phyloP scores from a whole-genome alignment of 768 basidiomycete species.

The Rhizopogon vesiculosus region DNA sequence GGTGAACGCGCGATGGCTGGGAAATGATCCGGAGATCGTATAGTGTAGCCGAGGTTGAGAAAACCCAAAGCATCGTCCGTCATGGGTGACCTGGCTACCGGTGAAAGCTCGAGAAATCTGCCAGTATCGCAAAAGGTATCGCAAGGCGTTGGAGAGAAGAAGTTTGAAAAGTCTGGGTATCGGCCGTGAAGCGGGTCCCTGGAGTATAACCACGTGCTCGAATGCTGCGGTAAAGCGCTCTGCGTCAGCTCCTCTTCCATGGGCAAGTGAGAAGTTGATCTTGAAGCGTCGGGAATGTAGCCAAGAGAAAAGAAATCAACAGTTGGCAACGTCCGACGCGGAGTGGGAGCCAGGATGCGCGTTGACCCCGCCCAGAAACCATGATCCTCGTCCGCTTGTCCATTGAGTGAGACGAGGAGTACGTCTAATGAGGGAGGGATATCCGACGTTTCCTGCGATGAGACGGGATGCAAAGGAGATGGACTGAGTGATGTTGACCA shows the following conservation, averaged over 20 bases:
- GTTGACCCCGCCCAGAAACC: too few species aligned
- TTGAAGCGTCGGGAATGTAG: background rate
- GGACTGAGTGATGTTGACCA: background rate
- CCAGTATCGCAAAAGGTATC: background rate
- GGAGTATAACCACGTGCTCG: slow-evolving; percentile 13
- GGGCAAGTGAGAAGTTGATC: background rate
- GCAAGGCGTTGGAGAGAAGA: slow-evolving; percentile 16
- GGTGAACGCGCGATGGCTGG: background rate
- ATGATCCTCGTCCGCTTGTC: background rate
- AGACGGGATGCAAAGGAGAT: background rate
- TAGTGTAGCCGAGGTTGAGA: too few species aligned
- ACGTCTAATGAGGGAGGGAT: background rate
- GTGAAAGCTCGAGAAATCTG: background rate
- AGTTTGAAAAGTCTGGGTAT: slow-evolving; percentile 29
- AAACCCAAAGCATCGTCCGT: background rate
- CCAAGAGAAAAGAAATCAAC: background rate
- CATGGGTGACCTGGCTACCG: background rate
- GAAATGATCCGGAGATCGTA: background rate
- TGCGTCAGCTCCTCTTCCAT: background rate
- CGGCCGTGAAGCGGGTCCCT: slow-evolving; percentile 26
- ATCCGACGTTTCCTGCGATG: background rate
- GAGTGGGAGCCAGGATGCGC: background rate
- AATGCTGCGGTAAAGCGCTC: background rate
- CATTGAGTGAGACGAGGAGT: background rate
- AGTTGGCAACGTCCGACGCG: background rate